Base-by-base conservation (phyloP, 2,329 filamentous ascomycete species). In the Fusarium coicis region DNA sequence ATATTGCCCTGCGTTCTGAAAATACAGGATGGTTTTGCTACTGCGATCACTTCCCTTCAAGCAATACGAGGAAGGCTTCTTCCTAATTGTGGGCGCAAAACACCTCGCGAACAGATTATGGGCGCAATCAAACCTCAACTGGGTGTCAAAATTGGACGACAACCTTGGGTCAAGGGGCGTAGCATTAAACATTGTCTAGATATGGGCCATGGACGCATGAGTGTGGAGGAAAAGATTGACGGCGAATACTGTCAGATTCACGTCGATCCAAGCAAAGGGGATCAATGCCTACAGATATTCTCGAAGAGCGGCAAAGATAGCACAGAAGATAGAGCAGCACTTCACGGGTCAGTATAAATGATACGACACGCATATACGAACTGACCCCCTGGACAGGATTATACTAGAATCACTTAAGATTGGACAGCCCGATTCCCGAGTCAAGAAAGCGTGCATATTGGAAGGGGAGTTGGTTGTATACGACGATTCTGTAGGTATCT, bases 231-330 rank as follows among this genome's bases (percentile, higher is more conserved):
- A 57, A 97, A 97, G 79, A 90, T 97, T 69, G 94, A 97, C 76
- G 94, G 93, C 18, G 95, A 97, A 80, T 97, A 96, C 74, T 97
- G 93, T 75, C 95, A 97, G 80, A 90, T 97, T 36, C 95, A 97
- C 76, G 84, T 97, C 43, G 90, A 97, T 77, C 83, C 93, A 11
- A 84, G 84, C 14, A 89, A 88, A 55, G 83, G 83, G 21, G 79
- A 65, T 2, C 78, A 87, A 2, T 88, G 86, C 53, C 90, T 97
- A 34, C 91, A 92, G 71, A 96, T 97, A 36, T 97, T 96, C 79
- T 97, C 94, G 15, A 98, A 97, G 79, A 96, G 94, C 76, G 94
- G 95, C 65, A 97, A 96, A 79, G 93, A 97, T 74, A 96, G 94
- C 49, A 97, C 94, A 0, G 79, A 83, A 57, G 95, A 97, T 79